Percentiles rank a stretch among this genome's conserved stretches.
phyloP scores from a whole-genome alignment of 257 asterid genomes.

The Solanum tarapatanum region DNA sequence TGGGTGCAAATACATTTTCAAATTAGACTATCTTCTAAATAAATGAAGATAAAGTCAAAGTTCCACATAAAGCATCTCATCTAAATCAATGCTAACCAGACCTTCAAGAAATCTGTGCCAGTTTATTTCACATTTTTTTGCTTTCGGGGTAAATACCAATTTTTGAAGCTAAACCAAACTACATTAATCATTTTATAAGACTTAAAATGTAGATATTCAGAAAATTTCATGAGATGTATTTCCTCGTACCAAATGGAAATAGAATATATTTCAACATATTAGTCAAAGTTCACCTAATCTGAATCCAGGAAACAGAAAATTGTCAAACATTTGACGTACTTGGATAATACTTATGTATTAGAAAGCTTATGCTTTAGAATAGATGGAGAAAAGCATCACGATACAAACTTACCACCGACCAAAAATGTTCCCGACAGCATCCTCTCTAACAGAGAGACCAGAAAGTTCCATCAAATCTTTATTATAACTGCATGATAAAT shows the following conservation, averaged over 20 bases:
- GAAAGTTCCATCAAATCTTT: constrained; percentile 62
- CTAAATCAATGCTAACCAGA: background rate
- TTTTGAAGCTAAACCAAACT: background rate
- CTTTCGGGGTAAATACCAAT: background rate
- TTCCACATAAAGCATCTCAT: background rate
- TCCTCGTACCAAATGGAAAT: background rate
- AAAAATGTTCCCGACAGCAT: constrained; percentile 86
- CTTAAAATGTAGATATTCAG: background rate
- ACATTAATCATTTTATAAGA: background rate
- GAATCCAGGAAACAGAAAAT: background rate
- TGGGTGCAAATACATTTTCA: background rate
- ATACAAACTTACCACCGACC: constrained; percentile 69
- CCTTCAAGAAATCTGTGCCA: background rate
- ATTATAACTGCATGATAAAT: constrained; percentile 44
- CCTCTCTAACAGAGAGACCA: constrained; percentile 77
- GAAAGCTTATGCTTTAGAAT: background rate
- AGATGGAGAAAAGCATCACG: background rate
- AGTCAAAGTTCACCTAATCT: background rate
- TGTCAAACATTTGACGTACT: background rate
- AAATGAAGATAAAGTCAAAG: background rate
- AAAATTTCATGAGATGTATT: background rate
- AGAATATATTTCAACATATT: background rate
- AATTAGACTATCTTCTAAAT: background rate
- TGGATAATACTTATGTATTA: background rate
- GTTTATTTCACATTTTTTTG: background rate